Base-by-base conservation (phyloP, 164 flowering plant species). In the Kingdonia uniflora region DNA sequence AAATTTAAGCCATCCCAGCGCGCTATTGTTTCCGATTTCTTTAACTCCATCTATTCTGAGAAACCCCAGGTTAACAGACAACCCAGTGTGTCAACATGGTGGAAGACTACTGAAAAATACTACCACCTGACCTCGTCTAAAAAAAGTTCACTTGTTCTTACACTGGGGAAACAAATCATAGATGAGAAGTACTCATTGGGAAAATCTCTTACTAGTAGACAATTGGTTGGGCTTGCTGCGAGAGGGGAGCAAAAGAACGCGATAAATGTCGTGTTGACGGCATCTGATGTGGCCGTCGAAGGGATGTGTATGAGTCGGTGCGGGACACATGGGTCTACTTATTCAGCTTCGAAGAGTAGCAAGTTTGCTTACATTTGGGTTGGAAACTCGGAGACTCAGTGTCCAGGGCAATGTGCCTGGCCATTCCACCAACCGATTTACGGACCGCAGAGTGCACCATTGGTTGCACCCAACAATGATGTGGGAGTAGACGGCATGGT, bases 161-260 rank as follows among this genome's bases (percentile, higher is more conserved):
- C 16, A 23, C 49, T 50, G 24, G 80, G 77, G 0, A 53, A 51
- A 0, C 90, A 82, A 54, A 66, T 75, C 35, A 49, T 72, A 0
- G 85, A 80, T 47, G 80, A 78, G 61, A 60, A 16, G 2, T 80
- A 68, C 73, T 70, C 83, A 1, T 45, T 81, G 7, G 95, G 92
- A 0, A 81, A 78, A 48, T 71, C 79, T 0, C 78, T 86, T 5
- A 57, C 39, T 10, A 48, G 13, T 16, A 11, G 46, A 5, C 37
- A 57, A 1, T 7, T 57, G 2, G 12, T 24, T 2, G 26, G 45
- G 6, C 41, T 57, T 7, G 53, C 61, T 1, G 35, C 35, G 25
- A 10, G 15, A 25, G 53, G 74, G 7, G 29, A 29, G 8, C 35
- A 42, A 24, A 42, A 17, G 39, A 20, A 63, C 11, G 61, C 80